A percentile compares a stretch with the other conserved stretches of the same genome.
These are phyloP conservation scores for Suillus brevipes DNA, from an alignment of 768 basidiomycete species.

Conservation along the genomic window DNA sequence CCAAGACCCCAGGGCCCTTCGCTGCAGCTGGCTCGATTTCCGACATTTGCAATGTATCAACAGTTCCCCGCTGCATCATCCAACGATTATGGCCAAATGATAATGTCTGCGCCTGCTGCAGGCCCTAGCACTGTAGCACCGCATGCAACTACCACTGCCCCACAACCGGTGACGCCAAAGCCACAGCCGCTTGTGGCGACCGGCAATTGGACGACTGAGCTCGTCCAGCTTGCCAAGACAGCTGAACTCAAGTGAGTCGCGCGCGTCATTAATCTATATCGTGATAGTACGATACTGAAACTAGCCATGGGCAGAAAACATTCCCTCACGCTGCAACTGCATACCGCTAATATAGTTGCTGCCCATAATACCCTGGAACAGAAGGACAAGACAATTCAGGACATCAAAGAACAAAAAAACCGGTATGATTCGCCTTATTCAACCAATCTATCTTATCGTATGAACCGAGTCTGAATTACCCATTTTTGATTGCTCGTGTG, in stretches of 20 bases:
- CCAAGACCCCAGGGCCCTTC: slow-evolving; percentile 33
- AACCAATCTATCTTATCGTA: neutral
- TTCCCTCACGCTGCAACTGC: slow-evolving; percentile 78
- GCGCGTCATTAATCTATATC: neutral
- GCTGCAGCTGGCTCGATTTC: slow-evolving; percentile 26
- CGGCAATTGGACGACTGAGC: slow-evolving; percentile 85
- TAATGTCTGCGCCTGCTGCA: slow-evolving; percentile 34
- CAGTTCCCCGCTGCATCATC: slow-evolving; percentile 34
- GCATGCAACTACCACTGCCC: slow-evolving; percentile 25
- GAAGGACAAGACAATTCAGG: slow-evolving; percentile 77
- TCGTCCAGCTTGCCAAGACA: slow-evolving; percentile 83
- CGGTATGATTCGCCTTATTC: slow-evolving; percentile 49
- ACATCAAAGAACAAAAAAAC: slow-evolving; percentile 82
- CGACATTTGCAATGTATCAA: slow-evolving; percentile 32
- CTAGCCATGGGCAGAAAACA: slow-evolving; percentile 58
- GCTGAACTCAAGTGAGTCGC: slow-evolving; percentile 80
- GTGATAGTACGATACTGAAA: neutral
- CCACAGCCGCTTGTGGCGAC: slow-evolving; percentile 67
- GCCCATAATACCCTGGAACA: slow-evolving; percentile 79
- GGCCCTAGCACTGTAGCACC: slow-evolving; percentile 35
- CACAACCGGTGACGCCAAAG: slow-evolving; percentile 22
- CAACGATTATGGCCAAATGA: slow-evolving; percentile 35
- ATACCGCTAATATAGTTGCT: slow-evolving; percentile 84
- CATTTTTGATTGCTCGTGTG: slow-evolving; percentile 18
- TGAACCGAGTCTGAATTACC: neutral